These are phyloP conservation scores for Wickerhamiella alocasiicola DNA, from an alignment of 805 yeast species.

Conservation along the genomic window DNA sequence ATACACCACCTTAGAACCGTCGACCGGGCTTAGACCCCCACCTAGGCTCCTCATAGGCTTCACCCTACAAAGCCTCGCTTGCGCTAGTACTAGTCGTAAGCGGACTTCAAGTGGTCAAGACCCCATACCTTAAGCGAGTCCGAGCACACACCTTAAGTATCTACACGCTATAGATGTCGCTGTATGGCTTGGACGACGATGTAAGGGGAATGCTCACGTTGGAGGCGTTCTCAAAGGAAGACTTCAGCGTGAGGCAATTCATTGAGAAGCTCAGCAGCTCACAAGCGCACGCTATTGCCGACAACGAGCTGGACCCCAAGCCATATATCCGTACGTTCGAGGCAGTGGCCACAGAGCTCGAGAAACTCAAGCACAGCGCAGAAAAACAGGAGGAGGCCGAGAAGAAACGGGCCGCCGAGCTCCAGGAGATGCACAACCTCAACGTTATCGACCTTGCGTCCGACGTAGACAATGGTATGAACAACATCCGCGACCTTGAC, in stretches of 20 bases:
- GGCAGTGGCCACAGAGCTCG: constrained; percentile 62
- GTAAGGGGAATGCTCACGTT: constrained; percentile 24
- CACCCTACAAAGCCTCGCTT: no score
- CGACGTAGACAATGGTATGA: constrained; percentile 31
- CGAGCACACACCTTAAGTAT: no score
- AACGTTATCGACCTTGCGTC: constrained; percentile 47
- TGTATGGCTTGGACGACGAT: constrained; percentile 26
- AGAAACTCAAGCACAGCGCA: constrained; percentile 47
- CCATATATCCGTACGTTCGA: constrained; percentile 93
- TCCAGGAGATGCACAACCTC: constrained; percentile 54
- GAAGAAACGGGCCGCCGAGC: constrained; percentile 44
- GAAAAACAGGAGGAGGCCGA: constrained; percentile 37
- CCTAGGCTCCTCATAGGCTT: no score
- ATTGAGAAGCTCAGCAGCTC: constrained; percentile 67
- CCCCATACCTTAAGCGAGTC: no score
- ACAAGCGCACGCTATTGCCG: constrained; percentile 32
- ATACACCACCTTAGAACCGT: no score
- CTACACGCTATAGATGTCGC: no score
- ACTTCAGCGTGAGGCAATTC: constrained; percentile 60
- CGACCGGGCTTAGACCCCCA: no score
- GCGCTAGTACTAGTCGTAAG: no score
- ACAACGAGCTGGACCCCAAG: constrained; percentile 58
- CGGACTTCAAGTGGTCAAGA: no score
- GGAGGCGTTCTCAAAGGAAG: constrained; percentile 24
- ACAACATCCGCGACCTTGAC: constrained; percentile 29